Evolutionary conservation across 2,329 filamentous ascomycete genomes (phyloP).

Genomic region (Dothidotthia symphoricarpi): DNA sequence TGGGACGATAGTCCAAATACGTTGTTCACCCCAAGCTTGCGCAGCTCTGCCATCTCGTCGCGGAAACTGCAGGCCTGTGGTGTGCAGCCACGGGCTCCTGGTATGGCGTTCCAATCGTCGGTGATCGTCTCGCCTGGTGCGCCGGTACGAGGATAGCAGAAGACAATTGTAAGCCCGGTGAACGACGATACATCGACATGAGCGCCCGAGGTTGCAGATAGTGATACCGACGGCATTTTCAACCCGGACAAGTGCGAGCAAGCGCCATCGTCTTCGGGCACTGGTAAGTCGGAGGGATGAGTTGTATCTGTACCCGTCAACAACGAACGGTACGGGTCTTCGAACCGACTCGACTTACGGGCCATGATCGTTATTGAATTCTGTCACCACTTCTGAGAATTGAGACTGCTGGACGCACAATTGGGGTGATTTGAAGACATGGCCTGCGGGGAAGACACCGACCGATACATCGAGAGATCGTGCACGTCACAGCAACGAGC

Average conservation of each 20-base stretch:
- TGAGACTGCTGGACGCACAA: no score
- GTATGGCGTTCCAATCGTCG: slow-evolving; percentile 45
- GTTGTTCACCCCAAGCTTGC: slow-evolving; percentile 19
- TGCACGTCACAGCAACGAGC: slow-evolving; percentile 2
- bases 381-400: no score
- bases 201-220: slow-evolving; percentile 35
- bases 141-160: slow-evolving; percentile 46
- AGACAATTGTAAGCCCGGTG: slow-evolving; percentile 42
- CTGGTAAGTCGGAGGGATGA: slow-evolving; percentile 39
- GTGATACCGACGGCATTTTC: slow-evolving; percentile 29
- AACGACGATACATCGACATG: slow-evolving; percentile 35
- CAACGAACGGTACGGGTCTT: slow-evolving; percentile 4
- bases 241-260: slow-evolving; percentile 38
- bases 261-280: slow-evolving; percentile 44
- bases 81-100: slow-evolving; percentile 46
- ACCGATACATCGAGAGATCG: not conserved
- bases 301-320: slow-evolving; percentile 21
- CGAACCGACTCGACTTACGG: slow-evolving; percentile 15
- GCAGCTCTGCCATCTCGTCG: slow-evolving; percentile 25
- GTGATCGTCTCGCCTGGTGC: slow-evolving; percentile 44
- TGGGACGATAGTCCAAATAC: slow-evolving; percentile 46
- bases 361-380: no score
- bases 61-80: slow-evolving; percentile 48
- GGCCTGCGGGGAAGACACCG: no score
- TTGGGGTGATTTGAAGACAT: no score